Percentiles rank a stretch among this genome's conserved stretches.
Evolutionary conservation across 2,329 filamentous ascomycete genomes (phyloP).

Genomic region (Stachybotrys elegans): DNA sequence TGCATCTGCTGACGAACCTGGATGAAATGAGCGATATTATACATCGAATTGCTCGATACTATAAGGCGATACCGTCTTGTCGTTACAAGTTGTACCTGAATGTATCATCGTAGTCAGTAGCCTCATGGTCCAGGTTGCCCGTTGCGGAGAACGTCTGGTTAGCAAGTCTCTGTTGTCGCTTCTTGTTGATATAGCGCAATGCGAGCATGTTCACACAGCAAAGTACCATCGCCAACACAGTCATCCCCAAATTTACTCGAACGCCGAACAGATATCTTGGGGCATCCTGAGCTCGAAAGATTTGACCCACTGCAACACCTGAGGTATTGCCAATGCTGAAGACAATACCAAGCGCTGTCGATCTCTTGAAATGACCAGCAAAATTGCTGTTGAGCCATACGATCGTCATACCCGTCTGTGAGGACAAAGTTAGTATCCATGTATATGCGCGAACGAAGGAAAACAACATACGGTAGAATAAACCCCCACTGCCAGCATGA

Average conservation of each 20-base stretch:
- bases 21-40: no score
- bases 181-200: neutral
- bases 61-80: no score
- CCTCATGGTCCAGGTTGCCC: neutral
- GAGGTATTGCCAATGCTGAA: neutral
- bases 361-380: neutral
- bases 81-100: neutral
- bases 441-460: neutral
- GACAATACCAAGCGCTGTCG: neutral
- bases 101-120: neutral
- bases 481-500: neutral
- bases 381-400: neutral
- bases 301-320: neutral
- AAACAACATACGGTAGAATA: neutral
- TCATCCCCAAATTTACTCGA: neutral
- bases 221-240: neutral
- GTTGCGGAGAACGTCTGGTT: neutral
- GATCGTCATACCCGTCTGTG: neutral
- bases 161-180: neutral
- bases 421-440: neutral
- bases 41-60: no score
- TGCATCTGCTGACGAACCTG: no score
- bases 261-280: neutral
- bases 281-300: neutral
- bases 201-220: neutral